Evolutionary conservation across 2,329 filamentous ascomycete species (phyloP), one percentile per base, ranked within the genome.

Genomic region (Drechslera avenae): DNA sequence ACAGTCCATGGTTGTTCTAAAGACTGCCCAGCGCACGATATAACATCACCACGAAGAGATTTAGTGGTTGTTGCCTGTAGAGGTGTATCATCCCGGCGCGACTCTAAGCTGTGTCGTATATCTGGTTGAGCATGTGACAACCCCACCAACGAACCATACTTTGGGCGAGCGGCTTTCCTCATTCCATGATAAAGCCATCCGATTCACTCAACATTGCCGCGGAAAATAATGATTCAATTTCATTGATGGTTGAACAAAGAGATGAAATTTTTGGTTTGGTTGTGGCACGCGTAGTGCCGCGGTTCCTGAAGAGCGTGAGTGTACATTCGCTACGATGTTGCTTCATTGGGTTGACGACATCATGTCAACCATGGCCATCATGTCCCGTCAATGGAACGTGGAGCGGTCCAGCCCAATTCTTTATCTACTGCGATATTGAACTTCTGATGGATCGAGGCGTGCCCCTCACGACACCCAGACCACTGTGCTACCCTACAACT

Each of bases 291-390:
- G n/a, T n/a, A 16, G 46, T 36, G 36, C 21, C 12, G 17, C 34
- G 34, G 17, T 33, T 18, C 23, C 17, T 14, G 8, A 17, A 14
- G 8, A 18, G 17, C 23, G 2, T 28, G 9, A 16, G 28, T n/a
- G 3, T n/a, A 30, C 14, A 8, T 12, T 34, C 32, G 41, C 28
- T 12, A 35, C 12, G 8, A 32, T 12, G 34, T 10, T 10, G 21
- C 13, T 14, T 28, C 31, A 34, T 30, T 41, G 43, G 43, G 17
- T 30, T 36, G 18, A 28, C 46, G 14, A 36, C 45, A 56, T 50
- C 46, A 54, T 54, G 18, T 17, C 46, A 37, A 50, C 53, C 53
- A 53, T 31, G 32, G 17, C 10, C 16, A 21, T 12, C 17, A 21
- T 36, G 23, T 28, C 30, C 12, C 32, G 31, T 35, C 28, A 37